Base-by-base conservation (phyloP, 768 basidiomycete species). In the Pilatotrama ljubarskyi region DNA sequence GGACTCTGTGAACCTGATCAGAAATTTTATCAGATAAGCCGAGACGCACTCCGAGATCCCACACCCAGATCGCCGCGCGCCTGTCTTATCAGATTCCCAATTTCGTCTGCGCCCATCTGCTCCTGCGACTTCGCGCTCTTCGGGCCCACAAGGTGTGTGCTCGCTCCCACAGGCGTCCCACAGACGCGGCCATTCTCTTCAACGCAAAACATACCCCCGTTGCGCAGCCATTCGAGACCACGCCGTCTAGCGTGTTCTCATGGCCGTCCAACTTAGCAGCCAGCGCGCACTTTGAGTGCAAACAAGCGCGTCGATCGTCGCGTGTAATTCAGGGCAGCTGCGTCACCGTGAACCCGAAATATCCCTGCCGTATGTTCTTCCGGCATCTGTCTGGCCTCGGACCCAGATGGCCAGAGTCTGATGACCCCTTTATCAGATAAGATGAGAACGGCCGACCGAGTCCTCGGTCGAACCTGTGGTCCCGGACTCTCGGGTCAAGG, bases 361-460 rank as follows among this genome's bases (percentile, higher is more conserved):
- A 46, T 20, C 32, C 41, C 29, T 38, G 42, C 57, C 57, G 36
- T 43, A 52, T 25, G 49, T 58, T 52, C 50, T 52, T 35, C 51
- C 51, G 49, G 51, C 58, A 53, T 7, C 43, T 55, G 43, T 44
- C 43, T 26, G 44, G 55, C n/a, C 43, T 46, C 47, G 47, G 41
- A 48, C 40, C 32, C n/a, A 17, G 41, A 22, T 10, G 36, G 51
- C 37, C 38, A 20, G 47, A 29, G 56, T 63, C 64, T 49, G 61
- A 62, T 66, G 64, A 59, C 61, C 49, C 51, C 50, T 51, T 61
- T 65, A 69, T 68, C 66, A 58, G 67, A 70, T 70, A 66, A 67
- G 64, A 69, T 69, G 56, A 44, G 8, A 26, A 47, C 61, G 46
- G 55, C 58, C 64, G 40, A 51, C 58, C 44, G 36, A 17, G 37